Evolutionary conservation across 1,139 yeast species (phyloP).

Genomic region (Geotrichum bryndzae): DNA sequence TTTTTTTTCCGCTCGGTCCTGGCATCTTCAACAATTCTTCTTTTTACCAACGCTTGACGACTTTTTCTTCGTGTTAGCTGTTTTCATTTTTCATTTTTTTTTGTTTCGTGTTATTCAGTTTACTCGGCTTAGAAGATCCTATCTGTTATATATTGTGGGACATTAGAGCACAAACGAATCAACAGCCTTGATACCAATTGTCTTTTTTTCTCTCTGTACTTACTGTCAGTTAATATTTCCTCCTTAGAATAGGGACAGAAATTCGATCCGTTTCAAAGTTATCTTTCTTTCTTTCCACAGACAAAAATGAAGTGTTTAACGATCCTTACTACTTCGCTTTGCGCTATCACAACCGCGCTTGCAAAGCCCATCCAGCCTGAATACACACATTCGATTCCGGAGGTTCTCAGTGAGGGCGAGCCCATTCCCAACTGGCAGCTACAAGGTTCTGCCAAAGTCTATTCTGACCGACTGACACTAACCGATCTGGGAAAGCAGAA

Average conservation of each 20-base stretch:
- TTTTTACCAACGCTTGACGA: neutral
- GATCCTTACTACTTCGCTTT: neutral
- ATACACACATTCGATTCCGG: slow-evolving; percentile 14
- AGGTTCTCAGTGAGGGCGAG: slow-evolving; percentile 11
- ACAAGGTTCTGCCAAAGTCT: slow-evolving; percentile 10
- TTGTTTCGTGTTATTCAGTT: neutral
- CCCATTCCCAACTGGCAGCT: slow-evolving; percentile 15
- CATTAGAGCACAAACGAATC: neutral
- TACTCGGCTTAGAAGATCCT: neutral
- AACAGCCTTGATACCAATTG: neutral
- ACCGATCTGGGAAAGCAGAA: slow-evolving; percentile 26
- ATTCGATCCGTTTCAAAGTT: neutral
- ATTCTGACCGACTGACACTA: slow-evolving; percentile 22
- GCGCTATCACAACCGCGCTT: neutral
- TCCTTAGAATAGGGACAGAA: neutral
- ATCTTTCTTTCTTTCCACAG: neutral
- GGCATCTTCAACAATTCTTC: neutral
- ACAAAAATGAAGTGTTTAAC: neutral
- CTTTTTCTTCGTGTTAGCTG: neutral
- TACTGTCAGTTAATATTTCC: neutral
- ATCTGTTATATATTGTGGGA: neutral
- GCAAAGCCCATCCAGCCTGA: slow-evolving; percentile 13
- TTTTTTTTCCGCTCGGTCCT: neutral
- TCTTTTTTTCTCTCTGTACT: neutral
- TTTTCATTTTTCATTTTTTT: neutral